Evolutionary conservation across 2,329 filamentous ascomycete species (phyloP), one percentile per base, ranked within the genome.

Genomic region (Alternaria panax): DNA sequence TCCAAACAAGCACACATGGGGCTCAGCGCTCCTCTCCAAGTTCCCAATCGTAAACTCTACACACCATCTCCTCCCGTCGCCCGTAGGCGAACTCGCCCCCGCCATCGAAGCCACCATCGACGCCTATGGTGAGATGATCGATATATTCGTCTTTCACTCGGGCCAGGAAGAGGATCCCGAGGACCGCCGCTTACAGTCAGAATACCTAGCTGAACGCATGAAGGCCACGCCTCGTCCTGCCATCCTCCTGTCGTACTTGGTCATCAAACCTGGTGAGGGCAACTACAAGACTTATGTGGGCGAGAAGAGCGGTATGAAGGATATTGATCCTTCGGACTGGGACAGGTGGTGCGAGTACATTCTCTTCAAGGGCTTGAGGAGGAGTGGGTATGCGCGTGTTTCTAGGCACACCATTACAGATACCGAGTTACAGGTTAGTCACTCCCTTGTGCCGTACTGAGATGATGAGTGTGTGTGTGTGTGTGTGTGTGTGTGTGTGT

Each of bases 281-380:
- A 99, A 99, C 76, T 99, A 99, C 82, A 94, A 98, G 77, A 97
- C 89, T 0, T 98, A 96, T 71, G 95, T 98, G 24, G 92, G 92
- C 57, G 86, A 92, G 53, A 82, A 83, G 58, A 96, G 91, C 59
- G 92, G 93, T 9, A 99, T 99, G 95, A 89, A 92, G 72, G 95
- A 99, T 73, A 95, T 99, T 50, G 95, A 99, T 73, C 87, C 89
- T 0, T 89, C 84, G 3, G 95, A 99, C 77, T 97, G 93, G 93
- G 95, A 99, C 78, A 85, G 95, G 55, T 99, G 95, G 95, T 99
- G 95, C 82, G 94, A 99, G 82, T 99, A 99, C 79, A 97, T 99
- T 66, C 82, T 99, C 25, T 99, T 92, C 84, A 97, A 97, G 83
- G 89, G 89, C 12, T 80, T 99, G 63, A 90, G 89, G 79, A 86